A percentile compares a stretch with the other conserved stretches of the same genome.
phyloP scores from a whole-genome alignment of 176 grass and related monocot species.

The Dendrocalamus sinicus region DNA sequence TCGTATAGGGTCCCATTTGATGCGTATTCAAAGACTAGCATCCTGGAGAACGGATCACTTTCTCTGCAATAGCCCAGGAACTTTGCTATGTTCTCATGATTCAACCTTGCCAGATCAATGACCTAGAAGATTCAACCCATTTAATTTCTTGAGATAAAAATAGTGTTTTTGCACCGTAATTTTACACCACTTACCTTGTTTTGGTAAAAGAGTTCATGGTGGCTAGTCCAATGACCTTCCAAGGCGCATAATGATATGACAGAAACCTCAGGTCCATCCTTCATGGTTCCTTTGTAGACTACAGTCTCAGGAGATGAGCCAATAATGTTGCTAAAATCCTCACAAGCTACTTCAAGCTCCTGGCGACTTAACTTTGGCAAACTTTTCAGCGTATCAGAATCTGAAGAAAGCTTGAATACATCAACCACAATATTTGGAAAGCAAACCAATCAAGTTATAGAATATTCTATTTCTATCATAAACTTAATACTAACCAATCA shows the following conservation, averaged over 20 bases:
- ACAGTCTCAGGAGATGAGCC: constrained; percentile 72
- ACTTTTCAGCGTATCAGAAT: constrained; percentile 85
- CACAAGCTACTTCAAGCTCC: constrained; percentile 94
- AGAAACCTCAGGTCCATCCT: constrained; percentile 82
- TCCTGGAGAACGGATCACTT: constrained; percentile 85
- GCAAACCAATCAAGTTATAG: background rate
- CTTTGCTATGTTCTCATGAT: constrained; percentile 84
- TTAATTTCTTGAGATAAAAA: constrained; percentile 13
- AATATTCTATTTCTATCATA: background rate
- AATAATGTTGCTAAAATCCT: constrained; percentile 99
- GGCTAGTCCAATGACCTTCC: constrained; percentile 80
- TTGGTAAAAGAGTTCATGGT: constrained; percentile 88
- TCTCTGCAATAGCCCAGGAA: constrained; percentile 94
- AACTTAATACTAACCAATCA: constrained; percentile 60
- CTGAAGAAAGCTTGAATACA: constrained; percentile 43
- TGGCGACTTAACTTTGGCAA: constrained; percentile 69
- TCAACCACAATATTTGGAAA: constrained; percentile 15
- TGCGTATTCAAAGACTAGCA: constrained; percentile 92
- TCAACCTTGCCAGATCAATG: constrained; percentile 78
- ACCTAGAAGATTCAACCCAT: constrained; percentile 52
- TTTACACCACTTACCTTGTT: constrained; percentile 63
- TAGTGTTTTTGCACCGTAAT: background rate
- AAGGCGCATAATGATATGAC: constrained; percentile 80
- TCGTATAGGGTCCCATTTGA: constrained; percentile 93
- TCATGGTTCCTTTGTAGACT: constrained; percentile 95